These are phyloP conservation scores for Mrakia gelida DNA, from an alignment of 768 basidiomycete species.

Conservation along the genomic window DNA sequence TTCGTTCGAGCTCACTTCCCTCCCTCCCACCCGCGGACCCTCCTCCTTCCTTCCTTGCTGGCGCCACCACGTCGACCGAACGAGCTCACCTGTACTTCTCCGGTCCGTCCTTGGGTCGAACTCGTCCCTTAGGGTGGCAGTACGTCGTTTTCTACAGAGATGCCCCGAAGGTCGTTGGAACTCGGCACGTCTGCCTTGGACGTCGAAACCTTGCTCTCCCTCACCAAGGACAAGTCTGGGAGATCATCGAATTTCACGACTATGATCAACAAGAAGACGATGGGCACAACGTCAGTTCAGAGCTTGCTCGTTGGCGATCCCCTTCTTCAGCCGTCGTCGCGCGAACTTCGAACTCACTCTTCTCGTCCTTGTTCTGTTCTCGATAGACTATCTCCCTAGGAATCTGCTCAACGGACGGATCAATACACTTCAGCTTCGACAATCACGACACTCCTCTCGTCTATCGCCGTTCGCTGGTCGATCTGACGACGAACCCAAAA, in stretches of 20 bases:
- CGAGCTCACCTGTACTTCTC: background rate
- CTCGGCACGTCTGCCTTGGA: background rate
- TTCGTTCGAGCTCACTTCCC: background rate
- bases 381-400: background rate
- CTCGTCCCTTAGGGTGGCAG: background rate
- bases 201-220: background rate
- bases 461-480: background rate
- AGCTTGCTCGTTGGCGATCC: background rate
- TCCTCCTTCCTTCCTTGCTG: background rate
- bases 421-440: conserved; percentile 9
- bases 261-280: conserved; percentile 4
- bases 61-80: background rate
- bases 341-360: background rate
- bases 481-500: background rate
- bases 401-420: background rate
- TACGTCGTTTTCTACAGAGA: background rate
- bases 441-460: conserved; percentile 3
- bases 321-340: no score
- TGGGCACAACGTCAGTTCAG: conserved; percentile 9
- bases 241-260: background rate
- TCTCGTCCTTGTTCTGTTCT: background rate
- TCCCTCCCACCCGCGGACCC: background rate
- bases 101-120: background rate
- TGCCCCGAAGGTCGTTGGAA: background rate
- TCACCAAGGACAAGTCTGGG: background rate